These are phyloP conservation scores for Suhomyces faveliae DNA, from an alignment of 805 yeast species.

Conservation along the genomic window DNA sequence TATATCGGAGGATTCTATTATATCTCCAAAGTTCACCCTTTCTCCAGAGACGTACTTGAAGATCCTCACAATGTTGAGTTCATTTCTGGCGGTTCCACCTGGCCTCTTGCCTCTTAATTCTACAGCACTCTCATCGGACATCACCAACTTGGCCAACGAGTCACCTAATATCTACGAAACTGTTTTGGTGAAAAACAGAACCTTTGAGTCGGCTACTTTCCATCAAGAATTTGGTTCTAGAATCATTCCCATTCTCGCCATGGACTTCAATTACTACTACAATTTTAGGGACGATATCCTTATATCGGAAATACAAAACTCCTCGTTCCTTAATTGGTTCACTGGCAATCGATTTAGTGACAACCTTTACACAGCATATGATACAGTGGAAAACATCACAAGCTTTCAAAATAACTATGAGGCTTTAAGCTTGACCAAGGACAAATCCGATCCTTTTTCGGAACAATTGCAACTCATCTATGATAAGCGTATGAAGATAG, in stretches of 20 bases:
- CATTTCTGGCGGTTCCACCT: conserved; percentile 25
- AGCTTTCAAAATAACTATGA: conserved; percentile 12
- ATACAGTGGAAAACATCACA: conserved; percentile 18
- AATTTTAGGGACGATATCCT: conserved; percentile 16
- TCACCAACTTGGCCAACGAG: conserved; percentile 21
- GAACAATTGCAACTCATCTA: conserved; percentile 15
- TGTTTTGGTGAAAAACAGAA: conserved; percentile 12
- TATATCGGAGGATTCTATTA: neutral
- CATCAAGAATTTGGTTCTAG: conserved; percentile 14
- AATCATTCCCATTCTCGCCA: conserved; percentile 23
- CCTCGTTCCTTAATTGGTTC: conserved; percentile 34
- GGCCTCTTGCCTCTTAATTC: conserved; percentile 19
- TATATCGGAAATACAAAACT: conserved; percentile 19
- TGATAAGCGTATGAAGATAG: conserved; percentile 11
- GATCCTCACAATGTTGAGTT: conserved; percentile 23
- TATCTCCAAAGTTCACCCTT: conserved; percentile 21
- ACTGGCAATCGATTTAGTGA: conserved; percentile 22
- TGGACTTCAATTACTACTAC: conserved; percentile 23
- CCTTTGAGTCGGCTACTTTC: conserved; percentile 11
- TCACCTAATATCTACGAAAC: conserved; percentile 23
- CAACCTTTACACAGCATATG: conserved; percentile 17
- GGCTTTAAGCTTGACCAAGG: conserved; percentile 12
- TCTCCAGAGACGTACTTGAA: conserved; percentile 28
- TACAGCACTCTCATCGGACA: conserved; percentile 25
- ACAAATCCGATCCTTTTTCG: conserved; percentile 17